These are phyloP conservation scores for Cicer pinnatifidum DNA, from an alignment of 306 rosid genomes.

Conservation along the genomic window DNA sequence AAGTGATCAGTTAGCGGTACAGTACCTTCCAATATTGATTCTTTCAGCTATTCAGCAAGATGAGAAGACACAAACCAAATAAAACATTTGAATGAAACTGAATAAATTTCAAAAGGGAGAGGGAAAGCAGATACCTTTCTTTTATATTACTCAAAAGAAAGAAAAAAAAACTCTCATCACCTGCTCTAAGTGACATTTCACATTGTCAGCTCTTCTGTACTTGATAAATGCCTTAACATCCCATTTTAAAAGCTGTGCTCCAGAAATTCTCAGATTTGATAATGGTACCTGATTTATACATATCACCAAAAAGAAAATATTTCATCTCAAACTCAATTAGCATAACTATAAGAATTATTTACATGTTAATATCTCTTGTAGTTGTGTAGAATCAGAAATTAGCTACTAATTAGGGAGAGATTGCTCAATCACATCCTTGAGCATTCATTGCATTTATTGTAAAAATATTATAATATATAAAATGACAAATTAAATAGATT, in stretches of 20 bases:
- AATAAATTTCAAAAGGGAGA: background rate
- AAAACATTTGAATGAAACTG: slow-evolving; percentile 35
- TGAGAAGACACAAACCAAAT: slow-evolving; percentile 36
- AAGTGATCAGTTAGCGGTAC: slow-evolving; percentile 61
- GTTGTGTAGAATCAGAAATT: background rate
- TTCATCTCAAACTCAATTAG: background rate
- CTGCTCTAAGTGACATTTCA: slow-evolving; percentile 64
- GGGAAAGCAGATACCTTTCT: slow-evolving; percentile 12
- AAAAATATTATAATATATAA: no score
- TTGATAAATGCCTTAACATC: slow-evolving; percentile 54
- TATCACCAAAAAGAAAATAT: background rate
- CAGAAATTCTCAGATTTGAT: slow-evolving; percentile 48
- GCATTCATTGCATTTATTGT: background rate
- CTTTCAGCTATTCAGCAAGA: slow-evolving; percentile 64
- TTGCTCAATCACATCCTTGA: background rate
- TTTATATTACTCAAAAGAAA: slow-evolving; percentile 12
- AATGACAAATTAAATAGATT: background rate
- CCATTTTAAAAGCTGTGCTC: slow-evolving; percentile 54
- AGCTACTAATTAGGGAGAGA: background rate
- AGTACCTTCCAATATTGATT: slow-evolving; percentile 62
- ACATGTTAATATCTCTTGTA: background rate
- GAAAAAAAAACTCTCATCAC: slow-evolving; percentile 47
- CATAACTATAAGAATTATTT: background rate
- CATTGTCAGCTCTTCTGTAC: slow-evolving; percentile 59
- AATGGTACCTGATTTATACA: slow-evolving; percentile 49